A percentile compares a stretch with the other conserved stretches of the same genome.
phyloP scores from a whole-genome alignment of 768 basidiomycete species.

The Lentinula raphanica region DNA sequence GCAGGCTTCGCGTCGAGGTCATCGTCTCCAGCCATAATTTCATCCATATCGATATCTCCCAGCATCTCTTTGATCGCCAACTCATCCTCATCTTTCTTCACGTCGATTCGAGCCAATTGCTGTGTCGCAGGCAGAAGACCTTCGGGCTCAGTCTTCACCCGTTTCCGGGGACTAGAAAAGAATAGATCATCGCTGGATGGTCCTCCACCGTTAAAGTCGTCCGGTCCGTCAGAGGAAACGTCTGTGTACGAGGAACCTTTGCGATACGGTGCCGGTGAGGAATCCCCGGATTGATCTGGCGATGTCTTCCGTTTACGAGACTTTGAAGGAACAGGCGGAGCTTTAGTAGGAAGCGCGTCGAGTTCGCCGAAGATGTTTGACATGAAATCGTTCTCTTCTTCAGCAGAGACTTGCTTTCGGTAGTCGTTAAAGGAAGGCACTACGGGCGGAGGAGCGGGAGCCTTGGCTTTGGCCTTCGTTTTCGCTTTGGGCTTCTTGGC shows the following conservation, averaged over 20 bases:
- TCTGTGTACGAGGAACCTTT: constrained; percentile 29
- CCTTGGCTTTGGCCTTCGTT: constrained; percentile 40
- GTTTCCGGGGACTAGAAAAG: constrained; percentile 68
- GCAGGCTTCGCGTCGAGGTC: constrained; percentile 34
- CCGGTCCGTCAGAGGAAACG: constrained; percentile 45
- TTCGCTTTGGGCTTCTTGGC: constrained; percentile 44
- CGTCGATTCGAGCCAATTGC: constrained; percentile 52
- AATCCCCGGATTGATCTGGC: constrained; percentile 34
- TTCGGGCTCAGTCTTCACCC: constrained; percentile 39
- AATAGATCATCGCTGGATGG: constrained; percentile 65
- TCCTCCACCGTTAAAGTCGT: constrained; percentile 24
- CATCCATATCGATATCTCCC: constrained; percentile 57
- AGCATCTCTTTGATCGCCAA: constrained; percentile 36
- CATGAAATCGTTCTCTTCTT: constrained; percentile 90
- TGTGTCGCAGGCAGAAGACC: constrained; percentile 52
- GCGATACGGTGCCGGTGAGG: constrained; percentile 37
- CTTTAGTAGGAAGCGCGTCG: constrained; percentile 22
- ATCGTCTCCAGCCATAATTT: constrained; percentile 59
- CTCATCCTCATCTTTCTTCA: constrained; percentile 48
- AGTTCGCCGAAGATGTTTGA: constrained; percentile 69
- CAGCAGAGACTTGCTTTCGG: constrained; percentile 65
- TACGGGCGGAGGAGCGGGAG: constrained; percentile 43
- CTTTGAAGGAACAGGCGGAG: constrained; percentile 10
- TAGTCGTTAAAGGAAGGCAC: constrained; percentile 75
- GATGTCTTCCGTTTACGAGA: constrained; percentile 68